Conservation (phyloP, 108 stramenopile species). For the Seminavis robusta region DNA sequence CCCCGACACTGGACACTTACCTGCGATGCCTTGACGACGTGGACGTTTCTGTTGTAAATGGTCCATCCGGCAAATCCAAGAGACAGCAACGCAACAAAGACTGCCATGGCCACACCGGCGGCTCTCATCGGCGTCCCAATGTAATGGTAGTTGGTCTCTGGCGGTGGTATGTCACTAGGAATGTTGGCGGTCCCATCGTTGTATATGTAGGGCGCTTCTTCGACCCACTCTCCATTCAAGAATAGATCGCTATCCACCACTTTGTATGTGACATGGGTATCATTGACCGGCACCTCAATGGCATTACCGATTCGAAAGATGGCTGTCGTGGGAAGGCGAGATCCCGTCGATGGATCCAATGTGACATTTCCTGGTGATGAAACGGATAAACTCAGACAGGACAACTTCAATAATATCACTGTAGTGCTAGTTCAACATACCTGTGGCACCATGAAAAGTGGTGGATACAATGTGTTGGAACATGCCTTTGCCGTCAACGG, state of each 20-base stretch:
- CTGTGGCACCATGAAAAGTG: conserved; percentile 38
- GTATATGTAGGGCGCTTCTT: conserved; percentile 24
- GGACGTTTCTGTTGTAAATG: conserved; percentile 1
- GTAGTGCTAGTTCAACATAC: too few species aligned
- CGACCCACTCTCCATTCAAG: conserved; percentile 24
- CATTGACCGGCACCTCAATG: too few species aligned
- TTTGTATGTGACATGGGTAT: conserved; percentile 19
- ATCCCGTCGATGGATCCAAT: conserved; percentile 39
- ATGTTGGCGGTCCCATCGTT: conserved; percentile 30
- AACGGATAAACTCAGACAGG: too few species aligned
- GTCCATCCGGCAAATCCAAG: conserved; percentile 28
- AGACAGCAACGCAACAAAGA: conserved; percentile 17
- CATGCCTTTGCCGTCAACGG: conserved; percentile 29
- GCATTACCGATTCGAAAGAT: conserved; percentile 38
- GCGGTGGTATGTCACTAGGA: conserved; percentile 31
- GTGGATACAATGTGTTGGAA: conserved; percentile 25
- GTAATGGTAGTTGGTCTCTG: too few species aligned
- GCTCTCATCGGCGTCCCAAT: too few species aligned
- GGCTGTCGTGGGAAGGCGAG: conserved; percentile 28
- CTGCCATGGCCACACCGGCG: too few species aligned
- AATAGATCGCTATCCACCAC: conserved; percentile 24
- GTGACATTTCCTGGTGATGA: too few species aligned
- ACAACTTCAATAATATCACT: too few species aligned
- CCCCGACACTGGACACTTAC: conserved; percentile 9
- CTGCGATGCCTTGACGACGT: conserved; percentile 30